phyloP scores from a whole-genome alignment of 768 basidiomycete species.

The Xerocomus potaroensis region DNA sequence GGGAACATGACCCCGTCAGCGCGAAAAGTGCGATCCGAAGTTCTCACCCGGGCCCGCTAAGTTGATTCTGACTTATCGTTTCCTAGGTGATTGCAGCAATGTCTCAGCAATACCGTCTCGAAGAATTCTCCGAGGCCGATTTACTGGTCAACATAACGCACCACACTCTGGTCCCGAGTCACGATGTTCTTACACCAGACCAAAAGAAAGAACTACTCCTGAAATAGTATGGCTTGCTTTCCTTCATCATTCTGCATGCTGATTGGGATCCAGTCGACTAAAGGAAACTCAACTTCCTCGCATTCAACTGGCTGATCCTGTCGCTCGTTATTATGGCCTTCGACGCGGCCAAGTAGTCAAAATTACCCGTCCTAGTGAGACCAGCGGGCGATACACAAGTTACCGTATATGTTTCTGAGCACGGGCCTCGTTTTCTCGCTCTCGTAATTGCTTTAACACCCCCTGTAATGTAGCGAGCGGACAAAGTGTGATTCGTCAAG shows the following conservation, averaged over 20 bases:
- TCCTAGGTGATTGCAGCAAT: slow-evolving; percentile 87
- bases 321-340: slow-evolving; percentile 97
- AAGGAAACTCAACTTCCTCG: slow-evolving; percentile 98
- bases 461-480: slow-evolving; percentile 13
- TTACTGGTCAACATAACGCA: slow-evolving; percentile 96
- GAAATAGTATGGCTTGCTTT: slow-evolving; percentile 73
- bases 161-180: slow-evolving; percentile 90
- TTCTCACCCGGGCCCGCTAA: not conserved
- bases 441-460: slow-evolving; percentile 2
- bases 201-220: slow-evolving; percentile 84
- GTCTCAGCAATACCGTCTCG: slow-evolving; percentile 79
- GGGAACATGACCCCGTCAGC: slow-evolving; percentile 97
- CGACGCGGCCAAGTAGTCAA: slow-evolving; percentile 96
- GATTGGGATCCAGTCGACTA: slow-evolving; percentile 61
- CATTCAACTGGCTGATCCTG: slow-evolving; percentile 93
- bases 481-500: slow-evolving; percentile 2
- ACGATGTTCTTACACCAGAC: slow-evolving; percentile 80
- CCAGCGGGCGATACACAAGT: slow-evolving; percentile 88
- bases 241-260: slow-evolving; percentile 4
- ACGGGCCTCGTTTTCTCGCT: not conserved
- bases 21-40: slow-evolving; percentile 61
- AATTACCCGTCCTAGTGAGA: slow-evolving; percentile 96
- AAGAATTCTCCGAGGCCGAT: slow-evolving; percentile 96
- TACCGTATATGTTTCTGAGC: slow-evolving; percentile 84
- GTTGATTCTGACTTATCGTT: slow-evolving; percentile 1